Base-by-base conservation (phyloP, 345 rosid species). In the Hibiscus trionum region DNA sequence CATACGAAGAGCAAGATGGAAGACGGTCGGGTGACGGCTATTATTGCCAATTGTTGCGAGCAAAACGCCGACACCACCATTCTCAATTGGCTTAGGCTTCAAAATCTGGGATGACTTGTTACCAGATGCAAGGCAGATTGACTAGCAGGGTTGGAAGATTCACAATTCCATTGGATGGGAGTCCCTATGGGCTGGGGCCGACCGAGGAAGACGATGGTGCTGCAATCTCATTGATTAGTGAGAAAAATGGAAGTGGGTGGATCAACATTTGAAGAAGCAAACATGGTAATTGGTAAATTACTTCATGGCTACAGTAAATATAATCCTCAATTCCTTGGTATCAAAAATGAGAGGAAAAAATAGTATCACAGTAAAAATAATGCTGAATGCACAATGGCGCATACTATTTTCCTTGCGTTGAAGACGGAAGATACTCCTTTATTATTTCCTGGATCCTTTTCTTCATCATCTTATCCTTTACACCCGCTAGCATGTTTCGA, bases 181-280 rank as follows among this genome's bases (percentile, higher is more conserved):
- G 93, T 76, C 88, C 86, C 59, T 73, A 96, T 96, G 0, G 97
- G 4, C 97, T 97, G 0, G 97, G 90, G 15, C 91, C 96, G 6
- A 83, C 82, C 2, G 77, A 83, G 76, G 97, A 92, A 82, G 99
- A 95, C 78, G 99, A 95, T 74, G 99, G 97, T n/a, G 88, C 87
- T 61, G 97, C 89, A 59, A 88, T 94, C 67, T 94, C 97, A 59
- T 77, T 94, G 80, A 53, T 94, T 47, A 91, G 96, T 77, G 89
- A 86, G 81, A 81, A 81, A 80, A 85, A 83, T 82, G 99, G 99
- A 80, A 93, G 80, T 33, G 93, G 96, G 61, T 55, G 99, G 96
- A 74, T 80, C 83, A 53, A 84, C 92, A 39, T 94, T 94, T 55
- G 85, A 91, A 82, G 99, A 91, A 39, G 42, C 52, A 16, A n/a